Conservation (phyloP, 106 monocot genomes). For the Amphibolis antarctica region DNA sequence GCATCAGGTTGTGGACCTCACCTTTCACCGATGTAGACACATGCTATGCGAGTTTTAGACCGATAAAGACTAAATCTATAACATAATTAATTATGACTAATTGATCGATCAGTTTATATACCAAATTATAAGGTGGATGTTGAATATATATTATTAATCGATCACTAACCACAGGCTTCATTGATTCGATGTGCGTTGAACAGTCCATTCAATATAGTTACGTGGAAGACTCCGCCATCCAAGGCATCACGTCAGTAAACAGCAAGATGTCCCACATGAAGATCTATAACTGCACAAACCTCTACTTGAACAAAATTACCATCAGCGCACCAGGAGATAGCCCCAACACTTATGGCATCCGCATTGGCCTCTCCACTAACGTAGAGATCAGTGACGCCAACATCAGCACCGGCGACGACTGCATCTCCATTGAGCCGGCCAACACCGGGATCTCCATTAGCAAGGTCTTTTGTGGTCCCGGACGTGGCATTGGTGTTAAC, state of each 20-base stretch:
- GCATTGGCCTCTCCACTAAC: slow-evolving; percentile 9
- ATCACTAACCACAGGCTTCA: background rate
- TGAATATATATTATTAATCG: background rate
- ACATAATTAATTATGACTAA: too few relatives aligned
- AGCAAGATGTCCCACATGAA: slow-evolving; percentile 23
- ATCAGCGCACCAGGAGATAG: slow-evolving; percentile 13
- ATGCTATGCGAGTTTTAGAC: too few relatives aligned
- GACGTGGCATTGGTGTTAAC: slow-evolving; percentile 18
- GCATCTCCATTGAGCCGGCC: slow-evolving; percentile 19
- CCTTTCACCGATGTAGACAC: too few relatives aligned
- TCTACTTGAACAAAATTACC: background rate
- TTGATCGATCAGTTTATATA: too few relatives aligned
- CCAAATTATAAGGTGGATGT: too few relatives aligned
- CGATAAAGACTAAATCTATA: too few relatives aligned
- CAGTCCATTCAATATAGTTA: slow-evolving; percentile 14
- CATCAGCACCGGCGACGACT: slow-evolving; percentile 21
- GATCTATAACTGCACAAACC: slow-evolving; percentile 6
- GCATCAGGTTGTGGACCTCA: too few relatives aligned
- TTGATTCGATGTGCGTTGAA: background rate
- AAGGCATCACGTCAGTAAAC: slow-evolving; percentile 12
- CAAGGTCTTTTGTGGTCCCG: slow-evolving; percentile 12
- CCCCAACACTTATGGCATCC: slow-evolving; percentile 26
- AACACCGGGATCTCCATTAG: slow-evolving; percentile 1
- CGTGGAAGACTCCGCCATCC: slow-evolving; percentile 7
- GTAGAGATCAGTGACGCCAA: slow-evolving; percentile 3